Percentiles rank a stretch among this genome's conserved stretches.
Evolutionary conservation across 2,329 filamentous ascomycete species (phyloP).

Genomic region (Fusarium circinatum): DNA sequence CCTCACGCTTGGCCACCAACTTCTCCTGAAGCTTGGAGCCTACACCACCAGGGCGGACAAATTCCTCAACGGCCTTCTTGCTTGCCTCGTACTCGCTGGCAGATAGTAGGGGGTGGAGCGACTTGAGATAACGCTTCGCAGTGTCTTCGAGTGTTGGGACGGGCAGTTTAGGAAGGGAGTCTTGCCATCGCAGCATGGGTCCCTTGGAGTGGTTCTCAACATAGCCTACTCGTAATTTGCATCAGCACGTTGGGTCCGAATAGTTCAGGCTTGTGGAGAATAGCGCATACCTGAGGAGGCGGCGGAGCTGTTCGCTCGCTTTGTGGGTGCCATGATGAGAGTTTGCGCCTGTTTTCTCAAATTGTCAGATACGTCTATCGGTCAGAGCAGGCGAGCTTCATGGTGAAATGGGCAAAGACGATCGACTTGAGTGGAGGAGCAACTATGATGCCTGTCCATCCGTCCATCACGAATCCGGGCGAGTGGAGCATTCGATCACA

Average conservation of each 20-base stretch:
- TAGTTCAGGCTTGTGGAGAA: not conserved
- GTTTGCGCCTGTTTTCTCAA: constrained; percentile 31
- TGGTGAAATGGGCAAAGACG: not conserved
- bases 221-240: constrained; percentile 67
- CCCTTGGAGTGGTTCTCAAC: constrained; percentile 83
- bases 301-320: constrained; percentile 65
- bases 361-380: constrained; percentile 10
- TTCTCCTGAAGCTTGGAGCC: constrained; percentile 89
- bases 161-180: constrained; percentile 82
- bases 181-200: constrained; percentile 84
- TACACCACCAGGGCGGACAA: constrained; percentile 85
- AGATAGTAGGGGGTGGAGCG: constrained; percentile 78
- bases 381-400: not conserved
- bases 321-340: constrained; percentile 62
- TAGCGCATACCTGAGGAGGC: constrained; percentile 59
- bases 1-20: constrained; percentile 79
- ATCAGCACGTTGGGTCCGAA: constrained; percentile 27
- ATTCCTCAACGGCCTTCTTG: constrained; percentile 86
- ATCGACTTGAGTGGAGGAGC: not conserved
- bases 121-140: constrained; percentile 81
- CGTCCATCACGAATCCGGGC: not conserved
- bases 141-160: constrained; percentile 87
- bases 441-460: not conserved
- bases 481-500: constrained; percentile 29
- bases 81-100: constrained; percentile 75